Percentiles rank a stretch among this genome's conserved stretches.
phyloP scores from a whole-genome alignment of 805 yeast genomes.

The Hermanozyma aechmeae region DNA sequence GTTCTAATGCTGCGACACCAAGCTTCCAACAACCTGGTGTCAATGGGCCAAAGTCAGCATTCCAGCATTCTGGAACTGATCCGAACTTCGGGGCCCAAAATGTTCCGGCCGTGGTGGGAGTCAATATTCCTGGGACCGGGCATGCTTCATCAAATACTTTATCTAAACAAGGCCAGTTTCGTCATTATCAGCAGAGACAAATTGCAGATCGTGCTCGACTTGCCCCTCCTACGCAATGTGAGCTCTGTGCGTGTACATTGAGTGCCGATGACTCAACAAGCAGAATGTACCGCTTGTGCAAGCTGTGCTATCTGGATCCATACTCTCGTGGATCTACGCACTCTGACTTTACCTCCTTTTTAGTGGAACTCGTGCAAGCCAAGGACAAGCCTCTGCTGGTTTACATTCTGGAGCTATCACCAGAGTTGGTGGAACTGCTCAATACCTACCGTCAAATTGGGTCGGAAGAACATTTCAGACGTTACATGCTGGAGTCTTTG shows the following conservation, averaged over 20 bases:
- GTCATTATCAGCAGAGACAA: too few relatives aligned
- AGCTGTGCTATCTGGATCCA: constrained; percentile 20
- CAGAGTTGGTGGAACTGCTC: constrained; percentile 12
- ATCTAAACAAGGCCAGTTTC: too few relatives aligned
- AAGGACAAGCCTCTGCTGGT: constrained; percentile 8
- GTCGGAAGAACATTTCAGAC: constrained; percentile 27
- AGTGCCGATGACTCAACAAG: constrained; percentile 16
- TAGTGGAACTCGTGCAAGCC: constrained; percentile 14
- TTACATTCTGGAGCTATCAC: constrained; percentile 9
- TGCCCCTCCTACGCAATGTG: constrained; percentile 15
- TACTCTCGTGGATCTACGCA: constrained; percentile 16
- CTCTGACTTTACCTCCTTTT: constrained; percentile 19
- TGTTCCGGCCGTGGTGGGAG: too few relatives aligned
- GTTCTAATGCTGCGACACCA: too few relatives aligned
- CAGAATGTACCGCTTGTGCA: constrained; percentile 18
- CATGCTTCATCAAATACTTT: too few relatives aligned
- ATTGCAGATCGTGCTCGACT: constrained; percentile 12
- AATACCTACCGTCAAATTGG: constrained; percentile 13
- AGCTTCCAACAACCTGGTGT: too few relatives aligned
- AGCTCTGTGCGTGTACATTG: constrained; percentile 16
- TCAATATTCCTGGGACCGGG: too few relatives aligned
- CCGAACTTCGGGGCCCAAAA: too few relatives aligned
- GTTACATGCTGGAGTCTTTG: constrained; percentile 23
- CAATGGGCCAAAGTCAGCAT: too few relatives aligned
- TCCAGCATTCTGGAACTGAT: too few relatives aligned